Conservation (phyloP, 805 yeast genomes). For the Candida ortonii region DNA sequence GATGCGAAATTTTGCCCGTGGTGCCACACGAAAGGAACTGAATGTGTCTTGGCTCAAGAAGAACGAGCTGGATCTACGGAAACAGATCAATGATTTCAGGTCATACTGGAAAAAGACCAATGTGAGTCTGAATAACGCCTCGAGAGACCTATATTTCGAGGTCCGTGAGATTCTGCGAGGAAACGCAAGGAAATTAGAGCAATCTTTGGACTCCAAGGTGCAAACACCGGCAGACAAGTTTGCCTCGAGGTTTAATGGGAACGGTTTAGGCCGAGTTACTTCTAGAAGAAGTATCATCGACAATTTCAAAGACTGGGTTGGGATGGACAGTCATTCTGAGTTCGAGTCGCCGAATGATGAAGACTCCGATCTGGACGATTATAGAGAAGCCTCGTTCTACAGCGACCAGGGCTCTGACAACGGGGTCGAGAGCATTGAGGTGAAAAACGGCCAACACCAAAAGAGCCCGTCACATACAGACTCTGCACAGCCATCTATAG, state of each 20-base stretch:
- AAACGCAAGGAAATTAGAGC: slow-evolving; percentile 16
- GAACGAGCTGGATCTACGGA: slow-evolving; percentile 90
- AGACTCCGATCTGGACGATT: slow-evolving; percentile 10
- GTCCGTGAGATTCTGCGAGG: slow-evolving; percentile 66
- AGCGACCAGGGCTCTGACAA: slow-evolving; percentile 1
- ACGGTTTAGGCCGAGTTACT: slow-evolving; percentile 34
- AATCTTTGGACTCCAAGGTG: slow-evolving; percentile 12
- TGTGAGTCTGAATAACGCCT: slow-evolving; percentile 62
- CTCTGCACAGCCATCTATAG: too few relatives aligned
- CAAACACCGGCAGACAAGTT: slow-evolving; percentile 64
- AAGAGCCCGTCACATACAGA: too few relatives aligned
- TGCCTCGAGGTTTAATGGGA: slow-evolving; percentile 62
- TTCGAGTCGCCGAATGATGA: slow-evolving; percentile 21
- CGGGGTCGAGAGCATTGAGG: slow-evolving; percentile 2
- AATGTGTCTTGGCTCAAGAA: slow-evolving; percentile 97
- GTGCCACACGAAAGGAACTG: slow-evolving; percentile 93
- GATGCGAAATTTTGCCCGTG: slow-evolving; percentile 96
- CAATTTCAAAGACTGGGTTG: slow-evolving; percentile 37
- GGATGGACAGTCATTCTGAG: slow-evolving; percentile 28
- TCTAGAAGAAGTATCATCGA: slow-evolving; percentile 30
- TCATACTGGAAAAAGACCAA: slow-evolving; percentile 79
- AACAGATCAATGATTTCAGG: slow-evolving; percentile 84
- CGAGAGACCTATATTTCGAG: slow-evolving; percentile 81
- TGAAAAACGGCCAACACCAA: slow-evolving; percentile 1
- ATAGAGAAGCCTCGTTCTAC: slow-evolving; percentile 7